phyloP scores from a whole-genome alignment of 73 alveolate genomes.

The Paramecium sonneborni region DNA sequence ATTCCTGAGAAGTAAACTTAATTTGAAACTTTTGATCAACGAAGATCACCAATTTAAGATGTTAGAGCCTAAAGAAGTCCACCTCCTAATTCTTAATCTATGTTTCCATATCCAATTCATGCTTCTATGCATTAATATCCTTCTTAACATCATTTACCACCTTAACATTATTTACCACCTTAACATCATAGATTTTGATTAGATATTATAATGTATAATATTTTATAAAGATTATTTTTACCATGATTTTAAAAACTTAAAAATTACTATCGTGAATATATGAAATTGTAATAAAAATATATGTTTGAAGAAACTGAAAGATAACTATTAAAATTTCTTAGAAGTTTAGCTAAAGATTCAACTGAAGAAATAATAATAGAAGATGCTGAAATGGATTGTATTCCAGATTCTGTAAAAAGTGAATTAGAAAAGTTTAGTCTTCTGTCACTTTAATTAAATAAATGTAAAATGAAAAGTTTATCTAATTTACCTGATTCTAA shows the following conservation, averaged over 20 bases:
- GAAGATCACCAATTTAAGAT: not conserved
- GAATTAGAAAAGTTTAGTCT: constrained; percentile 33
- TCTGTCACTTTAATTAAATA: not conserved
- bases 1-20: not conserved
- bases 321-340: not conserved
- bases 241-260: not conserved
- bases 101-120: not conserved
- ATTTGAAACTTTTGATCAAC: not conserved
- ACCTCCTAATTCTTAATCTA: not conserved
- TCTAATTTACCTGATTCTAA: not conserved
- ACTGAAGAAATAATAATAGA: constrained; percentile 26
- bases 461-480: not conserved
- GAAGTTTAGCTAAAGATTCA: not conserved
- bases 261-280: not conserved
- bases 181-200: not conserved
- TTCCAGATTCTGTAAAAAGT: not conserved
- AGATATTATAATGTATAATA: not conserved
- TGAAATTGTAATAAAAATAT: not conserved
- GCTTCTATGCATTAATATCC: not conserved
- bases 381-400: not conserved
- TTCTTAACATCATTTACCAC: not conserved
- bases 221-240: not conserved
- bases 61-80: constrained; percentile 15
- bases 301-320: constrained; percentile 23
- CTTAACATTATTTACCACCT: not conserved